Evolutionary conservation across 441 rosid species (phyloP).

Genomic region (Gossypium gossypioides): DNA sequence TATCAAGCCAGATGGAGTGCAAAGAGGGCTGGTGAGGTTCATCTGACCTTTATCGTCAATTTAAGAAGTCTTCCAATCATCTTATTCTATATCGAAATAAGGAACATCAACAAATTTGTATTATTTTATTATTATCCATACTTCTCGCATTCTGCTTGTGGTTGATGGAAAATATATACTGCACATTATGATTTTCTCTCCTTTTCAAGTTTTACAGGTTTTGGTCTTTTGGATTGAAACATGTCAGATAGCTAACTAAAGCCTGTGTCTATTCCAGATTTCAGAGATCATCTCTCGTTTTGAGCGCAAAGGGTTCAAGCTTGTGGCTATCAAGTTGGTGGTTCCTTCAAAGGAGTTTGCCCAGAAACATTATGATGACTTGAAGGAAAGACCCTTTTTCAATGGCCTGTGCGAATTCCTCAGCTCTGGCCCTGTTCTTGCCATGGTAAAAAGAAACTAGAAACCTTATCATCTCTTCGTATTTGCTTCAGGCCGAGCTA

Average conservation of each 20-base stretch:
- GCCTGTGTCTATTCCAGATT: constrained; percentile 34
- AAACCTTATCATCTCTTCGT: background rate
- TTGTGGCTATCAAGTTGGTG: constrained; percentile 67
- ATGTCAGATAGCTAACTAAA: background rate
- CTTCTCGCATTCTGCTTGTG: background rate
- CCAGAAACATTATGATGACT: constrained; percentile 80
- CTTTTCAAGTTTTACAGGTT: background rate
- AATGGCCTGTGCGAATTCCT: constrained; percentile 84
- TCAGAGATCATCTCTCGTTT: constrained; percentile 82
- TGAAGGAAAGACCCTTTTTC: constrained; percentile 89
- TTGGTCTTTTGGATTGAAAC: background rate
- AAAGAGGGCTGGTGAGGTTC: constrained; percentile 73
- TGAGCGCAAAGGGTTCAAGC: constrained; percentile 95
- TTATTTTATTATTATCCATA: background rate
- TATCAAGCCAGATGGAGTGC: constrained; percentile 96
- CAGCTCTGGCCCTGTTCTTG: constrained; percentile 93
- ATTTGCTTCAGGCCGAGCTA: background rate
- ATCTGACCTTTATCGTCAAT: background rate
- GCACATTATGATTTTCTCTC: background rate
- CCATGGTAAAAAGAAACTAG: constrained; percentile 56
- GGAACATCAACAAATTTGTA: constrained; percentile 1
- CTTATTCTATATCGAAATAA: constrained; percentile 2
- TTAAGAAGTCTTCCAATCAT: background rate
- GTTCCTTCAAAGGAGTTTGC: constrained; percentile 83
- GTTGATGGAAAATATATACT: background rate